phyloP scores from a whole-genome alignment of 441 rosid genomes.

The Omphalea diandra region DNA sequence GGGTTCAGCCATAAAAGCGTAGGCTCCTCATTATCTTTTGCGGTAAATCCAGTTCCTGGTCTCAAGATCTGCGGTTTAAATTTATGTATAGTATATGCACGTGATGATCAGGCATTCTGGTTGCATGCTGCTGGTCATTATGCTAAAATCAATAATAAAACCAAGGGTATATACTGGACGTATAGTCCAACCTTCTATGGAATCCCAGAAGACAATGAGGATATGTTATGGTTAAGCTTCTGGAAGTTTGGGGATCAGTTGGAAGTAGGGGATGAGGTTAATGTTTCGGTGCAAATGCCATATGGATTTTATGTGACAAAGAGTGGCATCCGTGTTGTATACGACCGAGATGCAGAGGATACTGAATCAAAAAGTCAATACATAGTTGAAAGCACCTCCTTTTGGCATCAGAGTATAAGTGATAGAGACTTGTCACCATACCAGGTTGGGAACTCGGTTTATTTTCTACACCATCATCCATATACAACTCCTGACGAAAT shows the following conservation, averaged over 20 bases:
- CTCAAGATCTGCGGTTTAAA: conserved; percentile 16
- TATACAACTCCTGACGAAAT: conserved; percentile 23
- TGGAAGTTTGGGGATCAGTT: conserved; percentile 20
- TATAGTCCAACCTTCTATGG: conserved; percentile 22
- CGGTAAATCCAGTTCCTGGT: neutral
- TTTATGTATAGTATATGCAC: conserved; percentile 22
- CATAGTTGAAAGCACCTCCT: neutral
- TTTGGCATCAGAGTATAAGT: conserved; percentile 9
- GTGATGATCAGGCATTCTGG: conserved; percentile 7
- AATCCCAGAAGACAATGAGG: conserved; percentile 19
- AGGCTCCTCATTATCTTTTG: conserved; percentile 18
- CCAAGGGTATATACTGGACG: conserved; percentile 15
- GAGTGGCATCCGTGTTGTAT: conserved; percentile 16
- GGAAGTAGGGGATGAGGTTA: conserved; percentile 23
- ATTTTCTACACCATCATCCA: conserved; percentile 30
- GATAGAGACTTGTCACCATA: conserved; percentile 23
- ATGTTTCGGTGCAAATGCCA: conserved; percentile 20
- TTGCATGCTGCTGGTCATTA: conserved; percentile 16
- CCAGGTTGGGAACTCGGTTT: conserved; percentile 12
- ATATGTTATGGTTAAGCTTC: conserved; percentile 21
- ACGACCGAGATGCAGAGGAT: conserved; percentile 6
- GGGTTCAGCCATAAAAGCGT: conserved; percentile 16
- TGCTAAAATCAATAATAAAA: conserved; percentile 15
- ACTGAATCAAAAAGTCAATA: neutral
- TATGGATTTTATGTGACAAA: conserved; percentile 19